phyloP scores from a whole-genome alignment of 306 rosid genomes.

The Luffa acutangula region DNA sequence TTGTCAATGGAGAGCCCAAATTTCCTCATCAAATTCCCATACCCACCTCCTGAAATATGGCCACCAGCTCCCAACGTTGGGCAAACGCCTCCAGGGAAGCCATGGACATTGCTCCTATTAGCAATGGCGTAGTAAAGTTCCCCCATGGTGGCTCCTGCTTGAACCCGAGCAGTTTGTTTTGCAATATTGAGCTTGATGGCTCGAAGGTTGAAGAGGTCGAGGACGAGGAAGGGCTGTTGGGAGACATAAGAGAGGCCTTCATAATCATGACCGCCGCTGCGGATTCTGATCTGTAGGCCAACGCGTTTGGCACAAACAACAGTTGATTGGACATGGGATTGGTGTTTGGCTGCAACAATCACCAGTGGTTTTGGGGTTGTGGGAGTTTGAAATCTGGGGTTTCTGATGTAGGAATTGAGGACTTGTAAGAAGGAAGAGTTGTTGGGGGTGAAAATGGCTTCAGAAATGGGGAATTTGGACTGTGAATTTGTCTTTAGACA shows the following conservation, averaged over 20 bases:
- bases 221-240: conserved; percentile 13
- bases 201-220: conserved; percentile 24
- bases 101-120: conserved; percentile 9
- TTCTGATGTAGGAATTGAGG: conserved; percentile 10
- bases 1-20: conserved; percentile 25
- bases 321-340: conserved; percentile 17
- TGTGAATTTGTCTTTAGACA: neutral
- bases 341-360: conserved; percentile 8
- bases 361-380: conserved; percentile 20
- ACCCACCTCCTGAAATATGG: conserved; percentile 28
- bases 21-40: conserved; percentile 25
- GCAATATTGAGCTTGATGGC: neutral
- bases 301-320: conserved; percentile 10
- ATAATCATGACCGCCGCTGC: conserved; percentile 32
- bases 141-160: conserved; percentile 24
- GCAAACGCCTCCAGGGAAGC: conserved; percentile 22
- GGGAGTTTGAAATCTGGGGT: conserved; percentile 10
- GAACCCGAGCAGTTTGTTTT: conserved; percentile 15
- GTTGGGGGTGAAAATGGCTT: conserved; percentile 7
- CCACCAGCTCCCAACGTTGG: conserved; percentile 20
- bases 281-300: conserved; percentile 18
- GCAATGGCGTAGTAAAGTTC: conserved; percentile 21
- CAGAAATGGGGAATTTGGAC: neutral
- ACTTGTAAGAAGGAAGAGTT: conserved; percentile 11
- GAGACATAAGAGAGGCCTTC: conserved; percentile 23